Evolutionary conservation across 179 eudicot species (phyloP), one percentile per base, ranked within the genome.

Genomic region (Beta corolliflora): DNA sequence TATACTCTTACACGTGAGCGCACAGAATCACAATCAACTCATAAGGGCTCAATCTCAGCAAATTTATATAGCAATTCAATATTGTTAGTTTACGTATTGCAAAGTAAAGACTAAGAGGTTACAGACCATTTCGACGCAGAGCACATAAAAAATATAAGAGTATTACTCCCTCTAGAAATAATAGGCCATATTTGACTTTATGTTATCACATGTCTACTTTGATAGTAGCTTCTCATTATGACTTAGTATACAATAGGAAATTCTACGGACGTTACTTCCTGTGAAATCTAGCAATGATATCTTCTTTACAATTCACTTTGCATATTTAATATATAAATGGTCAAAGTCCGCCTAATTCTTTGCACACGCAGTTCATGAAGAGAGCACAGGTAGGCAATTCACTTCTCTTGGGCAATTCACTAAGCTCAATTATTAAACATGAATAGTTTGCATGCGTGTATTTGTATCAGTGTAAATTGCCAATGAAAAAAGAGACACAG

Each of bases 1-100:
- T 79, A 54, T 44, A 12, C 36, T 44, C 29, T 29, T 71, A 71
- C 5, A 19, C 11, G 9, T 10, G 75, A 71, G n/a, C 7, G 29
- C 56, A 71, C 31, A 71, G 56, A 71, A 19, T 8, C 74, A 77
- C 6, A 5, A 55, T 45, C 75, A 80, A 21, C 73, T 65, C 2
- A 58, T 29, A 25, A 21, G 14, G 52, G 65, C 68, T 63, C 68
- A 6, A 48, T 21, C 10, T 48, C 61, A n/a, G 4, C 55, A 55
- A 44, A 70, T 11, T 45, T 29, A 46, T 54, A n/a, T 15, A 7
- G 12, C 48, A 55, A 21, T 58, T n/a, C 7, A 19, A 15, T 53
- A 71, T 71, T 14, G 14, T 46, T 8, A 44, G 5, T 36, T 41
- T 16, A 36, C 13, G 15, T 67, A 56, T 52, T 54, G 15, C 44